Percentiles rank a stretch among this genome's conserved stretches.
These are phyloP conservation scores for Pythium phragmiticola DNA, from an alignment of 352 stramenopile species.

Conservation along the genomic window DNA sequence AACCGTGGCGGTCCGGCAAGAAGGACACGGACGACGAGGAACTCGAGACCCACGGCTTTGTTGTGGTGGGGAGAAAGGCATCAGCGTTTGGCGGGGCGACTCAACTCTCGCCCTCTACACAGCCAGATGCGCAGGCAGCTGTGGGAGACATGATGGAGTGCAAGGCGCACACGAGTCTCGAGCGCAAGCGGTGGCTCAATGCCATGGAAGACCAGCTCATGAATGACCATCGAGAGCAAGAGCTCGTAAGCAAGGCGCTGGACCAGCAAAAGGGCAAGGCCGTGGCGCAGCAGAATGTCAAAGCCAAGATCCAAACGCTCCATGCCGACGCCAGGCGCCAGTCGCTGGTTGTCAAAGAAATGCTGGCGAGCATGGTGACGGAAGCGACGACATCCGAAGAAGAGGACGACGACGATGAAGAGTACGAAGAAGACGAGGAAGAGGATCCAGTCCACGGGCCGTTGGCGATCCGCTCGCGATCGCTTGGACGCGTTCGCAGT, in stretches of 20 bases:
- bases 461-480: constrained; percentile 10
- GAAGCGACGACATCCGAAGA: constrained; percentile 27
- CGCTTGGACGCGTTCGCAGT: constrained; percentile 40
- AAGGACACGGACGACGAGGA: constrained; percentile 22
- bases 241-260: constrained; percentile 38
- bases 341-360: constrained; percentile 45
- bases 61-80: constrained; percentile 24
- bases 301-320: constrained; percentile 50
- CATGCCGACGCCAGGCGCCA: constrained; percentile 47
- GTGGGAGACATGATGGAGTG: constrained; percentile 40
- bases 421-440: not conserved
- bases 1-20: constrained; percentile 18
- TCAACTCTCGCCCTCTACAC: not conserved
- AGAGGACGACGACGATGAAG: constrained; percentile 7
- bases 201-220: constrained; percentile 56
- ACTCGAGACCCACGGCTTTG: constrained; percentile 25
- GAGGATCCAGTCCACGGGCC: not conserved
- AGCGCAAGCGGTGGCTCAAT: constrained; percentile 70
- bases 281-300: constrained; percentile 40
- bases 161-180: constrained; percentile 56
- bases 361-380: constrained; percentile 35
- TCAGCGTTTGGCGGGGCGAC: constrained; percentile 1
- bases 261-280: constrained; percentile 40
- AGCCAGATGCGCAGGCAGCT: not conserved
- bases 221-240: constrained; percentile 30